phyloP scores from a whole-genome alignment of 306 rosid genomes.

The Sicyos edulis region DNA sequence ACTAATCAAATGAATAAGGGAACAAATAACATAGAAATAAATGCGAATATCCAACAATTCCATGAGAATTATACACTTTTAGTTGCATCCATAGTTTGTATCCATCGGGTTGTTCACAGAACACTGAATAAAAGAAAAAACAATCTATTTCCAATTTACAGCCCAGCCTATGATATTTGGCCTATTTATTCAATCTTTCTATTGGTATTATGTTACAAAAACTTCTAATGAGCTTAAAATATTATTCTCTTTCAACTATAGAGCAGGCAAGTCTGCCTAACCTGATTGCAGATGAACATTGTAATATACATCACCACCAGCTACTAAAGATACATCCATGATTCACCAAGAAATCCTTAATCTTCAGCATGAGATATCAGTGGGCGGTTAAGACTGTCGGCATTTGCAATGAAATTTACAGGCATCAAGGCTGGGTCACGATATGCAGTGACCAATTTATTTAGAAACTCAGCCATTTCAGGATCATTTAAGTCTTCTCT shows the following conservation, averaged over 20 bases:
- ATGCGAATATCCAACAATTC: too few species aligned
- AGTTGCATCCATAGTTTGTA: too few species aligned
- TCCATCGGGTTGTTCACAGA: too few species aligned
- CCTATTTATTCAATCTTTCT: not conserved
- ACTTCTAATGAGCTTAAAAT: not conserved
- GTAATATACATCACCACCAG: slow-evolving; percentile 1
- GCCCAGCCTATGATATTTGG: not conserved
- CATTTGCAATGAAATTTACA: slow-evolving; percentile 34
- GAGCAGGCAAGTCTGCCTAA: slow-evolving; percentile 4
- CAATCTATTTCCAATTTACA: not conserved
- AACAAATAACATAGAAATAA: too few species aligned
- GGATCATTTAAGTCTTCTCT: slow-evolving; percentile 53
- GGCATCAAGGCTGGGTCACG: slow-evolving; percentile 77
- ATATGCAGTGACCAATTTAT: slow-evolving; percentile 50
- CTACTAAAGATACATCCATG: not conserved
- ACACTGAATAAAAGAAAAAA: not conserved
- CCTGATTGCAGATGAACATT: not conserved
- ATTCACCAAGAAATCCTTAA: not conserved
- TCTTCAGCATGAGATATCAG: slow-evolving; percentile 39
- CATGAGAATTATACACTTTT: too few species aligned
- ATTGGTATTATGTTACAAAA: not conserved
- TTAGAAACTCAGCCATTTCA: slow-evolving; percentile 48
- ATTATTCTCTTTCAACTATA: slow-evolving; percentile 4
- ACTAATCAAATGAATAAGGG: too few species aligned
- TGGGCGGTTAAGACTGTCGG: slow-evolving; percentile 45